Percentiles rank a stretch among this genome's conserved stretches.
Conservation (phyloP, 148 eudicot species). For the Limonium bicolor region DNA sequence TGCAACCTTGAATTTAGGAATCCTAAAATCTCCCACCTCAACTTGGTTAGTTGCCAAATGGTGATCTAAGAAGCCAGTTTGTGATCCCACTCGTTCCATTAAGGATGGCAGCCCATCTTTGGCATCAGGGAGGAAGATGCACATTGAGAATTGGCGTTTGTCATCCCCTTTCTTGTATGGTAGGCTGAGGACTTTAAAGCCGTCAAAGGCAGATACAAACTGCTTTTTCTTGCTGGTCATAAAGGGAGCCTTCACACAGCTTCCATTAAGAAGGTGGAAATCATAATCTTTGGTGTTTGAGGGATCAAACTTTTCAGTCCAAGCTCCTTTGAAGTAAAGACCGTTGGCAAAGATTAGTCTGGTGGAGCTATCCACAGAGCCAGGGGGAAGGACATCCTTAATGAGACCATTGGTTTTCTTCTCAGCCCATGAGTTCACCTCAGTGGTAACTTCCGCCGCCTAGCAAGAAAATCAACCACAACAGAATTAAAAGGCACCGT, state of each 20-base stretch:
- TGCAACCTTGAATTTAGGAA: conserved; percentile 64
- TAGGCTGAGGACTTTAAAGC: conserved; percentile 58
- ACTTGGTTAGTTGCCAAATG: conserved; percentile 35
- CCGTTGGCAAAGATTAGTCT: conserved; percentile 78
- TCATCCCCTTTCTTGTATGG: conserved; percentile 66
- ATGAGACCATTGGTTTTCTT: conserved; percentile 72
- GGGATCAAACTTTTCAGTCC: conserved; percentile 57
- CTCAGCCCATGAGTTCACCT: conserved; percentile 79
- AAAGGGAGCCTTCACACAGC: conserved; percentile 53
- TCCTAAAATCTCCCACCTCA: conserved; percentile 41
- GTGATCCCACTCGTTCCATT: conserved; percentile 33
- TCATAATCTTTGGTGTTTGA: conserved; percentile 42
- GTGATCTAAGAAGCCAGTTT: conserved; percentile 37
- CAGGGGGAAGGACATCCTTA: conserved; percentile 66
- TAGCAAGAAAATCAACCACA: conserved; percentile 17
- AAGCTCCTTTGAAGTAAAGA: conserved; percentile 78
- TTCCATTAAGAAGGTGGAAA: conserved; percentile 58
- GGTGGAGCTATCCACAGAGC: conserved; percentile 47
- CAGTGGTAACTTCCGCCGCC: conserved; percentile 49
- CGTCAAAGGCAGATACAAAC: conserved; percentile 25
- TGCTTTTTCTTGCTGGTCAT: conserved; percentile 80
- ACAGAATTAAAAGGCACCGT: neutral
- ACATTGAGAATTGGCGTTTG: conserved; percentile 69
- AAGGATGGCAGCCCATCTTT: conserved; percentile 50
- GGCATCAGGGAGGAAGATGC: conserved; percentile 60